Percentiles rank a stretch among this genome's conserved stretches.
Evolutionary conservation across 164 flowering plant genomes (phyloP).

Genomic region (Magnolia sinica): DNA sequence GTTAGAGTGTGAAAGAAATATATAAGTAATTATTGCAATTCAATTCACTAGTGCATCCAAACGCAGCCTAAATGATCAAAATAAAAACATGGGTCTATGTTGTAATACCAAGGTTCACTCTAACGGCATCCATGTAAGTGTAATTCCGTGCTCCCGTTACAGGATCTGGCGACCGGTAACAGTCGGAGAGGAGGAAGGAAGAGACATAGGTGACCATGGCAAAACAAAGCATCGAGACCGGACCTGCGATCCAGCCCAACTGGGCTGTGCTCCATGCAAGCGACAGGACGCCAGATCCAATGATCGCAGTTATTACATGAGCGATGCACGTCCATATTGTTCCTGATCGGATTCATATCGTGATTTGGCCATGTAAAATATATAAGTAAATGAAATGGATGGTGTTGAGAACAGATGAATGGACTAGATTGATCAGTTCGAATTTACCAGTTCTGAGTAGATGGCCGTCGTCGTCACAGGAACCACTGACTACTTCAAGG

Average conservation of each 20-base stretch:
- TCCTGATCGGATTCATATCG: slow-evolving; percentile 34
- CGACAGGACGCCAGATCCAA: slow-evolving; percentile 82
- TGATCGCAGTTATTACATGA: slow-evolving; percentile 74
- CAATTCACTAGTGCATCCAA: background rate
- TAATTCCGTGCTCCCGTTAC: slow-evolving; percentile 42
- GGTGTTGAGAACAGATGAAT: background rate
- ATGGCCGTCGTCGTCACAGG: slow-evolving; percentile 32
- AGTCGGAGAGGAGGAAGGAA: slow-evolving; percentile 47
- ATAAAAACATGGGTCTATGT: background rate
- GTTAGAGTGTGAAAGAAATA: background rate
- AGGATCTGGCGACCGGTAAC: slow-evolving; percentile 57
- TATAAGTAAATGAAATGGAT: background rate
- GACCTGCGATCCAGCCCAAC: slow-evolving; percentile 82
- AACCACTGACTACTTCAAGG: slow-evolving; percentile 16
- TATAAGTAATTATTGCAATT: background rate
- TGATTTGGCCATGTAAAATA: slow-evolving; percentile 5
- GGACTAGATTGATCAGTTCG: background rate
- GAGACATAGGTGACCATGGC: slow-evolving; percentile 50
- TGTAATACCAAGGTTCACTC: slow-evolving; percentile 42
- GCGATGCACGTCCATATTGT: slow-evolving; percentile 64
- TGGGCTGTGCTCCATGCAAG: slow-evolving; percentile 73
- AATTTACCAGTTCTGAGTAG: slow-evolving; percentile 38
- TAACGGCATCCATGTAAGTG: slow-evolving; percentile 61
- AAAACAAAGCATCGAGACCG: slow-evolving; percentile 43
- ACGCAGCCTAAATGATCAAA: background rate